Conservation (phyloP, 1,284 basidiomycete species). For the Apiotrichum brassicae region DNA sequence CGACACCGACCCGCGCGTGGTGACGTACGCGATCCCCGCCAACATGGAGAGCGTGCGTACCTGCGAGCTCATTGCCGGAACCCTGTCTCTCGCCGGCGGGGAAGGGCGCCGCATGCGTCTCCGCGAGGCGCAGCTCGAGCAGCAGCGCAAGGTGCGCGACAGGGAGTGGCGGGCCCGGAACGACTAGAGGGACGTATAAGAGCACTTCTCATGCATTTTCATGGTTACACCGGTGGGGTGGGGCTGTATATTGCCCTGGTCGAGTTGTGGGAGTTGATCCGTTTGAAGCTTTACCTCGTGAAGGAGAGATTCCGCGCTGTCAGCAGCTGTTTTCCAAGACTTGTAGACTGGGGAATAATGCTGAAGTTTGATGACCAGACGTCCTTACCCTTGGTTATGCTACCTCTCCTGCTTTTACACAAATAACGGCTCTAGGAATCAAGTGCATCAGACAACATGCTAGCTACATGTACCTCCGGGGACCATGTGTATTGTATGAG, state of each 20-base stretch:
- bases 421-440: too few relatives aligned
- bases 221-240: too few relatives aligned
- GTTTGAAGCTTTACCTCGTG: too few relatives aligned
- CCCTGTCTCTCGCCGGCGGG: constrained; percentile 83
- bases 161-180: neutral
- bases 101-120: constrained; percentile 54
- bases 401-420: too few relatives aligned
- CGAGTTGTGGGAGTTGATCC: too few relatives aligned
- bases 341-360: too few relatives aligned
- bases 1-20: constrained; percentile 89
- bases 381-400: too few relatives aligned
- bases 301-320: too few relatives aligned
- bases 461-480: neutral
- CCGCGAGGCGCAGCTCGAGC: constrained; percentile 1
- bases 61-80: constrained; percentile 81
- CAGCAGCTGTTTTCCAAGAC: too few relatives aligned
- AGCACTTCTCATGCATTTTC: neutral
- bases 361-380: too few relatives aligned
- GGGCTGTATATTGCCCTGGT: too few relatives aligned
- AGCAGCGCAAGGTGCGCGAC: constrained; percentile 1
- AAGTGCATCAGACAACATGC: constrained; percentile 2
- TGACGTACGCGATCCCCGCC: constrained; percentile 97
- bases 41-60: constrained; percentile 76
- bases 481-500: neutral
- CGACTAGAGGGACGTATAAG: too few relatives aligned